Conservation (phyloP, 441 rosid species). For the Euphorbia corollata region DNA sequence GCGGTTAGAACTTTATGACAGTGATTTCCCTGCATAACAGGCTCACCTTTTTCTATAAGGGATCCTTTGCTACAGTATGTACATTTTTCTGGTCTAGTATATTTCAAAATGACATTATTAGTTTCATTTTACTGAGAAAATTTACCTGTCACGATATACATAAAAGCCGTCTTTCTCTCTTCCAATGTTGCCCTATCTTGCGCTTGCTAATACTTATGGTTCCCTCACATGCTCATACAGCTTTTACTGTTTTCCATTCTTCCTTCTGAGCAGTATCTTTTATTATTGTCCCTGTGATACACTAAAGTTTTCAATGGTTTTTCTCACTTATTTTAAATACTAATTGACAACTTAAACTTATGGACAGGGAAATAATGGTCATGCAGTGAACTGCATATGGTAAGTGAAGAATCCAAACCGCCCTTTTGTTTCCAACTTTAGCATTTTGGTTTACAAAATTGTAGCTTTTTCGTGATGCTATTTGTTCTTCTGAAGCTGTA, state of each 20-base stretch:
- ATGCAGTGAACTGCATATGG: constrained; percentile 37
- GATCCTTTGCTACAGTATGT: background rate
- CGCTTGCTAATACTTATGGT: background rate
- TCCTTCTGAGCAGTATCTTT: background rate
- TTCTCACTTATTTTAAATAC: constrained; percentile 9
- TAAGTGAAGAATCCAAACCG: constrained; percentile 26
- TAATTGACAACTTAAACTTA: constrained; percentile 15
- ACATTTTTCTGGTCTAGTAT: background rate
- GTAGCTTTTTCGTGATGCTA: background rate
- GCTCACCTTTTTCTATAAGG: background rate
- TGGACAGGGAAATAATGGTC: constrained; percentile 34
- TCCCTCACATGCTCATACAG: background rate
- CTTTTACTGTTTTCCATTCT: background rate
- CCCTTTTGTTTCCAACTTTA: background rate
- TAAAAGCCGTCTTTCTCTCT: background rate
- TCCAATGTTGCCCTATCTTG: background rate
- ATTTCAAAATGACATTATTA: background rate
- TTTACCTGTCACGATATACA: background rate
- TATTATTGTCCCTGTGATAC: background rate
- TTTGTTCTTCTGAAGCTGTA: constrained; percentile 33
- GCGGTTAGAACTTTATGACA: background rate
- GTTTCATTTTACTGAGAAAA: background rate
- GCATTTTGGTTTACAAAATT: background rate
- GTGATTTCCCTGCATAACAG: background rate
- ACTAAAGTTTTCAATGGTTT: background rate